A percentile compares a stretch with the other conserved stretches of the same genome.
Conservation (phyloP, 1,139 yeast species). For the Citeromyces hawaiiensis region DNA sequence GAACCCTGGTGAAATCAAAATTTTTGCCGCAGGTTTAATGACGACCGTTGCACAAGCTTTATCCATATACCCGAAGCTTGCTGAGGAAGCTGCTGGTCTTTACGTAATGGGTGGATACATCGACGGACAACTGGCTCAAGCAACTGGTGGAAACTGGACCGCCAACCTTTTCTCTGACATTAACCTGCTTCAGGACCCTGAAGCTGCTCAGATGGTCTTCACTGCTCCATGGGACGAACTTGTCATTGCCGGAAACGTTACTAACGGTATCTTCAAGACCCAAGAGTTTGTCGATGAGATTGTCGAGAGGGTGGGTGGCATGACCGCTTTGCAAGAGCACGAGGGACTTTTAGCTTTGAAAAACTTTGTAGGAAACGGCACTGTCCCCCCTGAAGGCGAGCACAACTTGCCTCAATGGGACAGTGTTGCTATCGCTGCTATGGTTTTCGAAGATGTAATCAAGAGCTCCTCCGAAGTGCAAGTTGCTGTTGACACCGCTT, state of each 20-base stretch:
- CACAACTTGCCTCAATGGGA: slow-evolving; percentile 25
- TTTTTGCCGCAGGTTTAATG: slow-evolving; percentile 25
- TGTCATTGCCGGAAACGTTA: slow-evolving; percentile 25
- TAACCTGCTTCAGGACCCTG: slow-evolving; percentile 28
- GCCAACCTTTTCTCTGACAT: slow-evolving; percentile 27
- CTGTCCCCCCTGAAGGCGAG: slow-evolving; percentile 16
- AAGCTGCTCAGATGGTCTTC: slow-evolving; percentile 27
- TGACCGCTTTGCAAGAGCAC: slow-evolving; percentile 13
- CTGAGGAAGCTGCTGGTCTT: slow-evolving; percentile 24
- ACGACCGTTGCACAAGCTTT: slow-evolving; percentile 30
- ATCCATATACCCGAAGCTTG: slow-evolving; percentile 22
- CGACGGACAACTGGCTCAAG: slow-evolving; percentile 23
- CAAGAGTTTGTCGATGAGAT: slow-evolving; percentile 22
- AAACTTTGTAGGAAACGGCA: slow-evolving; percentile 20
- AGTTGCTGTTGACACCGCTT: slow-evolving; percentile 23
- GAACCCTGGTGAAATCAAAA: slow-evolving; percentile 15
- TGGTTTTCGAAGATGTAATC: slow-evolving; percentile 22
- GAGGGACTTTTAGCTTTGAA: slow-evolving; percentile 16
- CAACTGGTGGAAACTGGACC: slow-evolving; percentile 17
- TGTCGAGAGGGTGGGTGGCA: slow-evolving; percentile 20
- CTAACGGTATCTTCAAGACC: slow-evolving; percentile 24
- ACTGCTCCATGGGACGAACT: slow-evolving; percentile 24
- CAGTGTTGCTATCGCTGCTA: slow-evolving; percentile 21
- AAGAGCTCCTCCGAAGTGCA: slow-evolving; percentile 15
- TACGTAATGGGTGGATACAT: slow-evolving; percentile 29